These are phyloP conservation scores for Dactylellina leptospora DNA, from an alignment of 2,329 filamentous ascomycete species.

Conservation along the genomic window DNA sequence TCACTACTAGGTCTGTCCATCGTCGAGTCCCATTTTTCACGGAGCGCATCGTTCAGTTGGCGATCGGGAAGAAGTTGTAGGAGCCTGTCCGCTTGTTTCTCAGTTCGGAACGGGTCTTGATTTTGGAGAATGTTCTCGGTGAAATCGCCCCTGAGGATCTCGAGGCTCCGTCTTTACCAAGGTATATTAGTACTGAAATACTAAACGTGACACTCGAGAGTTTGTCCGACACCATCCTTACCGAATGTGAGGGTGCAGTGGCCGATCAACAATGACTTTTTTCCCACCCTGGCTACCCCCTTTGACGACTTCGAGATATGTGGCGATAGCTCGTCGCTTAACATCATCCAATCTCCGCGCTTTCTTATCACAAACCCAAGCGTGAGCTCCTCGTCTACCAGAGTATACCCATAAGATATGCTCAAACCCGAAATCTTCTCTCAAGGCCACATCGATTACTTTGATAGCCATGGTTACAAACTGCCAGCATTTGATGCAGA, in stretches of 20 bases:
- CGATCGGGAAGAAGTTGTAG: conserved; percentile 82
- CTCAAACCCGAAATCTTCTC: conserved; percentile 94
- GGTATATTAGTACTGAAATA: neutral
- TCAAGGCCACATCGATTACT: conserved; percentile 83
- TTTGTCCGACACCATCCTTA: conserved; percentile 60
- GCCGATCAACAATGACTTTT: conserved; percentile 82
- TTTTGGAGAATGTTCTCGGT: conserved; percentile 79
- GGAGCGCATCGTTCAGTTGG: conserved; percentile 76
- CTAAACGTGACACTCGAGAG: conserved; percentile 26
- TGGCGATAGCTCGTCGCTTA: conserved; percentile 82
- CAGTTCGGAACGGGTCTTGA: conserved; percentile 83
- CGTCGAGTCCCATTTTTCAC: conserved; percentile 88
- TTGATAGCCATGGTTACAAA: conserved; percentile 99
- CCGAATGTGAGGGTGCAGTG: conserved; percentile 87
- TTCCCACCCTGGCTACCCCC: conserved; percentile 87
- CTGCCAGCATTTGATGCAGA: conserved; percentile 92
- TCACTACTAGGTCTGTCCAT: conserved; percentile 77
- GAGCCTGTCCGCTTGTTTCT: conserved; percentile 77
- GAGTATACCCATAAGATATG: conserved; percentile 99
- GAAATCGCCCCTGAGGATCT: conserved; percentile 85
- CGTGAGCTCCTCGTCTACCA: conserved; percentile 92
- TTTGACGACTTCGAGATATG: conserved; percentile 88
- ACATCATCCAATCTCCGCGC: conserved; percentile 85
- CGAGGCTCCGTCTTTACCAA: conserved; percentile 74
- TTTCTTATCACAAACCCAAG: conserved; percentile 94